phyloP scores from a whole-genome alignment of 805 yeast genomes.

The Vanderwaltozyma verrucispora region DNA sequence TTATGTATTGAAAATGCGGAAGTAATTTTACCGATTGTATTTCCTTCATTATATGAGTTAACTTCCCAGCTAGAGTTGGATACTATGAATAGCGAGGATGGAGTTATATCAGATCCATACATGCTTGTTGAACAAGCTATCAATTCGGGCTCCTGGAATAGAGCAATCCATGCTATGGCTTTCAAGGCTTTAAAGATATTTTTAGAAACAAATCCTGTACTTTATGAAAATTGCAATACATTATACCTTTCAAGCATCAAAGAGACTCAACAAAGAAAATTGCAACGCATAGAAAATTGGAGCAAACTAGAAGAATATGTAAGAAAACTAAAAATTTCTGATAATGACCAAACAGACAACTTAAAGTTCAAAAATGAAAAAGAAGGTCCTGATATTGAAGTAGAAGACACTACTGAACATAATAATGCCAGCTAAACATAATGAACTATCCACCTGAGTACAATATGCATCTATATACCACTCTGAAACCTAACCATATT shows the following conservation, averaged over 20 bases:
- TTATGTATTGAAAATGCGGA: slow-evolving; percentile 88
- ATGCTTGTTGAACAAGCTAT: slow-evolving; percentile 31
- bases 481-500: too few species aligned
- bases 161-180: slow-evolving; percentile 85
- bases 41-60: slow-evolving; percentile 80
- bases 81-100: slow-evolving; percentile 16
- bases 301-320: slow-evolving; percentile 55
- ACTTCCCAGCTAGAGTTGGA: slow-evolving; percentile 37
- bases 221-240: slow-evolving; percentile 89
- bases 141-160: slow-evolving; percentile 74
- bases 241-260: slow-evolving; percentile 71
- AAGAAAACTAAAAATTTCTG: slow-evolving; percentile 18
- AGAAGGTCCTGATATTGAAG: too few species aligned
- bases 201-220: slow-evolving; percentile 82
- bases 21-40: slow-evolving; percentile 83
- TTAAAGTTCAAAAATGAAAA: too few species aligned
- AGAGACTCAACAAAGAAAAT: slow-evolving; percentile 56
- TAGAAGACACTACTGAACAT: too few species aligned
- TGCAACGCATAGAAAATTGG: slow-evolving; percentile 62
- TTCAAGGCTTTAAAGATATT: slow-evolving; percentile 85
- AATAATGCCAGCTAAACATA: too few species aligned
- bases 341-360: background rate
- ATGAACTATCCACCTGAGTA: too few species aligned
- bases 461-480: too few species aligned
- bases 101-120: slow-evolving; percentile 26